Evolutionary conservation across 805 yeast species (phyloP), one percentile per base, ranked within the genome.

Genomic region (Myxozyma nipponensis): DNA sequence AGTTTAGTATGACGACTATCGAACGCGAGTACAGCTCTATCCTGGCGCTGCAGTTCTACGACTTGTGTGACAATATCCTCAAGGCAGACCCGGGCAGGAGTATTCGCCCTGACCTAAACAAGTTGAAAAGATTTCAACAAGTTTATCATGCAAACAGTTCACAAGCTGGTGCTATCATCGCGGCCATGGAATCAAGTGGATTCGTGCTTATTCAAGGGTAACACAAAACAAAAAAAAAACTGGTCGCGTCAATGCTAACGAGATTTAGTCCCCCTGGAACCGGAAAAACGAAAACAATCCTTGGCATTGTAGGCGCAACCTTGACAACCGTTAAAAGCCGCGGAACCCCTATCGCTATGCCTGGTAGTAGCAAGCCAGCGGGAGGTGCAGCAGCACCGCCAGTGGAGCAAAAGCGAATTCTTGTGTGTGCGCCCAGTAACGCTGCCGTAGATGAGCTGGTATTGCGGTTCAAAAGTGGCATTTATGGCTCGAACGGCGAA

Each of bases 391-490:
- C 52, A 1, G 24, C 49, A 15, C 39, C 50, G 6, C 39, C 42
- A 2, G 42, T 23, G 5, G 58, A 66, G 26, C 70, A 69, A 25
- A 74, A 78, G 32, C 86, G 86, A 50, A 79, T 93, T 1, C 70
- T 93, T 44, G 81, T 93, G 18, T 95, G 98, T 77, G 98, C 98
- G 1, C 99, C 99, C 2, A 87, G 96, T 65, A 93, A 93, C 71
- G 99, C 99, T 0, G 99, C 99, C 13, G 96, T 93, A 2, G 99
- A 93, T 69, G 98, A 95, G 65, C 73, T 93, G 54, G 93, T 89
- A 13, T 62, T 89, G 18, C 83, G 99, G 64, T 71, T 93, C 52
- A 81, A 83, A 58, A 73, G 72, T 18, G 97, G 96, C 4, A 81
- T 90, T 1, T 67, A 68, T 39, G 45, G 61, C 19, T 34, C 42